phyloP scores from a whole-genome alignment of 83 land plant genomes.

The Isoetes engelmannii region DNA sequence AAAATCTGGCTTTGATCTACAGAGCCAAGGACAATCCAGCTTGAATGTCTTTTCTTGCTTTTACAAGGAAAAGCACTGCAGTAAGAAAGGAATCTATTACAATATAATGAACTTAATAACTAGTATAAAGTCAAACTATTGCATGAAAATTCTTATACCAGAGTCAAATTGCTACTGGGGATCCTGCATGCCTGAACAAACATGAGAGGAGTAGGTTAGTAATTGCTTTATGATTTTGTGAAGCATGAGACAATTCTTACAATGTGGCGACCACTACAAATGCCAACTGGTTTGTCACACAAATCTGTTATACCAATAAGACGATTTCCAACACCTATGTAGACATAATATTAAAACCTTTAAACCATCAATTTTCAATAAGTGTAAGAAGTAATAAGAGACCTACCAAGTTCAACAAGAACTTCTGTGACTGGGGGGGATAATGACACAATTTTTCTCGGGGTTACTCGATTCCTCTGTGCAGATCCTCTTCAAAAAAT shows the following conservation, averaged over 20 bases:
- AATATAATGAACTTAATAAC: background rate
- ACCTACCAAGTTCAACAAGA: conserved; percentile 18
- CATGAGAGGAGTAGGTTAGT: background rate
- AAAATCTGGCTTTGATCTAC: conserved; percentile 14
- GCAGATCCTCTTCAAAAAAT: too few relatives aligned
- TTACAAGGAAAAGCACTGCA: background rate
- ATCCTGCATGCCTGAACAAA: conserved; percentile 1
- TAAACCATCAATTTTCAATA: background rate
- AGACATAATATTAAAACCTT: background rate
- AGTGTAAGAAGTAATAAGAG: background rate
- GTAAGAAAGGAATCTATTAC: conserved; percentile 1
- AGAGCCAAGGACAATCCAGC: conserved; percentile 17
- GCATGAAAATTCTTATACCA: too few relatives aligned
- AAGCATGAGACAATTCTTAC: conserved; percentile 1
- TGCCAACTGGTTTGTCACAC: conserved; percentile 21
- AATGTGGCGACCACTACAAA: conserved; percentile 16
- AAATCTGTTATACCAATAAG: conserved; percentile 14
- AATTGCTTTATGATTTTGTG: too few relatives aligned
- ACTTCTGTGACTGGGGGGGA: conserved; percentile 14
- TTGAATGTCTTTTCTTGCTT: conserved; percentile 9
- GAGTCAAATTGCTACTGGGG: too few relatives aligned
- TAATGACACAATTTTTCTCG: conserved; percentile 10
- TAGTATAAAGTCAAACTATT: too few relatives aligned
- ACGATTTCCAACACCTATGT: conserved; percentile 12
- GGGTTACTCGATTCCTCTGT: background rate